Base-by-base conservation (phyloP, 2,329 filamentous ascomycete genomes). In the Stenocarpella maydis region DNA sequence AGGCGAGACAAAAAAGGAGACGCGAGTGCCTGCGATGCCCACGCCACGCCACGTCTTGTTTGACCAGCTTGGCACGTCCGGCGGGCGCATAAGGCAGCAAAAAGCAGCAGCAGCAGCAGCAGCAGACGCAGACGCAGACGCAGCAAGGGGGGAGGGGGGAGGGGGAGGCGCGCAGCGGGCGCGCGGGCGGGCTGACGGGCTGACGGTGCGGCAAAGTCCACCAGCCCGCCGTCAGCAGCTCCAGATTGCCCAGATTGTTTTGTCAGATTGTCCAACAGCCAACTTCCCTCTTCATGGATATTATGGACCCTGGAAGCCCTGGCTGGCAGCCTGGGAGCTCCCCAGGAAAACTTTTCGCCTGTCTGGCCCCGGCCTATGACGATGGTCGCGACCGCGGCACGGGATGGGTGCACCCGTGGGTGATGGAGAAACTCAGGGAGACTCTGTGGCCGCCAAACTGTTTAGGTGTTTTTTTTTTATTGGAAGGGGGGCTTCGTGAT, bases 281-380 rank as follows among this genome's bases (percentile, higher is more conserved):
- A 55, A 43, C 37, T 55, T 55, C 49, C n/a, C n/a, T n/a, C n/a
- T n/a, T n/a, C n/a, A n/a, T 54, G 52, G 39, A 58, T n/a, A n/a
- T 47, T 28, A 43, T 63, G 49, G 49, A 55, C 43, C 37, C 64
- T 43, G n/a, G 34, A 31, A 28, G 31, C 31, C 31, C n/a, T n/a
- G n/a, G n/a, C n/a, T 34, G 4, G 4, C 31, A 34, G 31, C 31
- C 31, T n/a, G n/a, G n/a, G 31, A 34, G 24, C 64, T 47, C 64
- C 28, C 58, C 41, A 47, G 10, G 58, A 63, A 63, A 63, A 63
- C 12, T 49, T 63, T 63, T 63, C 58, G 28, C 58, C 58, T 34
- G 41, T 47, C 28, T 28, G 37, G 49, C 58, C 58, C 58, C 15
- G 58, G 58, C 58, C 58, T 43, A 63, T 63, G 58, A 63, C 58